Evolutionary conservation across 495 filamentous ascomycete genomes (phyloP), one percentile per base, ranked within the genome.

Genomic region (Neurospora africana): DNA sequence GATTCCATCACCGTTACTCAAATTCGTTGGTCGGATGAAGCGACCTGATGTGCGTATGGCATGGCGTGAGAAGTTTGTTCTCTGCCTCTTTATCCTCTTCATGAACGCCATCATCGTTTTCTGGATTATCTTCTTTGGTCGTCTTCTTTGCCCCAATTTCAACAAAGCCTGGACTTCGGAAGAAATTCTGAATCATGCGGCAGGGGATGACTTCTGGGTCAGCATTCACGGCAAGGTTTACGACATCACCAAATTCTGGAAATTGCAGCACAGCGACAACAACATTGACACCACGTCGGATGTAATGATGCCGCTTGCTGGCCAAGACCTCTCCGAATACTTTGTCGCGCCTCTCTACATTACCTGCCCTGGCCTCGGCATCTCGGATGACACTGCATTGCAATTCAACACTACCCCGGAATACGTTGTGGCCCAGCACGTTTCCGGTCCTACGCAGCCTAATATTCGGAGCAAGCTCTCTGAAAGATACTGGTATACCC

Each of bases 21-120:
- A 85, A n/a, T 91, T 87, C 69, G 75, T 98, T 73, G 95, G 95
- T 21, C 91, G 95, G 23, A 99, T 98, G 95, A 97, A 97, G 82
- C 89, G 95, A 53, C 95, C 95, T 2, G 95, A 99, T 82, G 92
- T 99, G 53, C 91, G 95, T 1, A 91, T 98, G 88, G 95, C 95
- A 6, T 99, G 95, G 95, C 85, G 95, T 78, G 95, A 99, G 76
- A 99, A 99, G 81, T 43, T 99, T 44, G 89, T 97, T 6, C 84
- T 99, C 11, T 87, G 93, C 35, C 81, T 91, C 39, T 72, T 97
- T 72, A 98, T 99, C 73, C 78, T 93, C 30, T 75, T 98, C 38
- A 82, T 97, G 74, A 99, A 99, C 79, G 95, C 81, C 17, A 78
- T 88, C 47, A 88, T 99, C 73, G 87, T 97, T 68, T 99, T 99